Percentiles rank a stretch among this genome's conserved stretches.
phyloP scores from a whole-genome alignment of 257 asterid species.

The Primulina huaijiensis region DNA sequence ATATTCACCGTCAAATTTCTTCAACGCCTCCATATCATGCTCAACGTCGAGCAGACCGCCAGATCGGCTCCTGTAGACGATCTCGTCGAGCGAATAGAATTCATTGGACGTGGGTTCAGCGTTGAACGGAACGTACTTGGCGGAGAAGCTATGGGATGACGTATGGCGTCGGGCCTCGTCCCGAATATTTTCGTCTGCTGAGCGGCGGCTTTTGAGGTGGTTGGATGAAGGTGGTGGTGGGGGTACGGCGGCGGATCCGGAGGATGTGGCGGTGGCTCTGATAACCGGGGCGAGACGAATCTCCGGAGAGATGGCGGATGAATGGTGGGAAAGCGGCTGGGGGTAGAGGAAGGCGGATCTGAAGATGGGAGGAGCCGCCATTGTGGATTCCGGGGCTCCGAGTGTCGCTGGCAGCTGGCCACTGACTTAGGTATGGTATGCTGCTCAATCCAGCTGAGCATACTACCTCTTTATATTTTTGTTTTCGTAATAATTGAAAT shows the following conservation, averaged over 20 bases:
- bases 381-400: constrained; percentile 14
- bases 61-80: constrained; percentile 79
- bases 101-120: constrained; percentile 48
- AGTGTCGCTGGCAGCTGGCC: not conserved
- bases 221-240: constrained; percentile 22
- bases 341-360: constrained; percentile 61
- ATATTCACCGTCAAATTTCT: constrained; percentile 67
- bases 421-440: no score
- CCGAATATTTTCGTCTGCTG: constrained; percentile 62
- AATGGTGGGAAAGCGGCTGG: constrained; percentile 36
- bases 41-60: constrained; percentile 82
- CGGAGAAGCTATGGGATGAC: constrained; percentile 62
- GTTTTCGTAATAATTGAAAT: no score
- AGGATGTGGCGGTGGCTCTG: constrained; percentile 34
- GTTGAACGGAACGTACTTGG: constrained; percentile 69
- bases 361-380: constrained; percentile 49
- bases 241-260: not conserved
- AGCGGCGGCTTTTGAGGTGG: constrained; percentile 50
- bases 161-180: constrained; percentile 78
- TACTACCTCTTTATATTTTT: no score
- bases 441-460: no score
- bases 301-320: constrained; percentile 25
- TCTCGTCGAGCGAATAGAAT: constrained; percentile 72
- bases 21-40: constrained; percentile 73
- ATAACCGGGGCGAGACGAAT: constrained; percentile 25